Conservation (phyloP, 2,329 filamentous ascomycete species). For the Tolypocladium nubicola region DNA sequence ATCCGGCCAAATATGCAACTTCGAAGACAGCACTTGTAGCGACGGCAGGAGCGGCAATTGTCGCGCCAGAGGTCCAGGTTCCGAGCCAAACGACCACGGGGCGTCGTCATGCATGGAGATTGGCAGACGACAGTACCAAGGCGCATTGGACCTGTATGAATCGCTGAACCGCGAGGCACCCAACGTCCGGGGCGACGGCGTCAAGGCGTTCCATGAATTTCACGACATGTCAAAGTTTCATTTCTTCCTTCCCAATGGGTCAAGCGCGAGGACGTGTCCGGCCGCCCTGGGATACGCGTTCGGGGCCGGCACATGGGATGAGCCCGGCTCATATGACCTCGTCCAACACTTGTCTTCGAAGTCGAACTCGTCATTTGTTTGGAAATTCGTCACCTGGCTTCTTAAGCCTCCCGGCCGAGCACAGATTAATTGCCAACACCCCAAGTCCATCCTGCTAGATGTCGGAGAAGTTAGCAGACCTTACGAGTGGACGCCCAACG, state of each 20-base stretch:
- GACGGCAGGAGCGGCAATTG: slow-evolving; percentile 56
- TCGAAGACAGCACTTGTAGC: slow-evolving; percentile 72
- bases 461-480: slow-evolving; percentile 66
- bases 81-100: slow-evolving; percentile 55
- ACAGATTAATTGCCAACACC: slow-evolving; percentile 65
- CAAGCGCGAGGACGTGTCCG: slow-evolving; percentile 62
- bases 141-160: slow-evolving; percentile 40
- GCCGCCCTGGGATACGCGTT: slow-evolving; percentile 84
- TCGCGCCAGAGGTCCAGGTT: slow-evolving; percentile 60
- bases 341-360: slow-evolving; percentile 67
- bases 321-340: slow-evolving; percentile 82
- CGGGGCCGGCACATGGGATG: slow-evolving; percentile 80
- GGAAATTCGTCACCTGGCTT: slow-evolving; percentile 61
- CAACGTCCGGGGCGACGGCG: slow-evolving; percentile 49
- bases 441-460: slow-evolving; percentile 79
- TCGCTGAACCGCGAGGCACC: slow-evolving; percentile 34
- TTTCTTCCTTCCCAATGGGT: slow-evolving; percentile 64
- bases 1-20: slow-evolving; percentile 57
- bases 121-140: slow-evolving; percentile 54
- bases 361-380: slow-evolving; percentile 63
- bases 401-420: slow-evolving; percentile 57
- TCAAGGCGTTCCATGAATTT: slow-evolving; percentile 73
- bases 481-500: slow-evolving; percentile 80
- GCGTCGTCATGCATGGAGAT: slow-evolving; percentile 70
- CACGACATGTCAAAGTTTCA: slow-evolving; percentile 65